Evolutionary conservation across 345 rosid species (phyloP), one percentile per base, ranked within the genome.

Genomic region (Abelmoschus esculentus): DNA sequence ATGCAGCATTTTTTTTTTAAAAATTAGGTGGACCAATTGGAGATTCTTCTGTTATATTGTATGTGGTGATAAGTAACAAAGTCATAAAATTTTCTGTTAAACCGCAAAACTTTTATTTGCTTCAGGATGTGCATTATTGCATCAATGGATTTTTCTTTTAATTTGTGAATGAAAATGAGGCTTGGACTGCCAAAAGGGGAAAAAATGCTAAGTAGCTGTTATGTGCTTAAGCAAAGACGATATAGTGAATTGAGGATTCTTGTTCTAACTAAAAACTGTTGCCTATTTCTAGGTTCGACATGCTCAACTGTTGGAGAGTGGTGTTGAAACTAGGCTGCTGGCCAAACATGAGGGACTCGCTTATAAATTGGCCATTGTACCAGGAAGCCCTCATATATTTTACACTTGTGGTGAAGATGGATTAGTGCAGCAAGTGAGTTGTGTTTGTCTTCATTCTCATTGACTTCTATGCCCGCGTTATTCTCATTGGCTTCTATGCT

Each of bases 401-500:
- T 95, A 90, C 78, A 83, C 93, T 7, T 91, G 97, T 61, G 97
- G 89, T 57, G 96, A 90, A 86, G 99, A 95, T 84, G 99, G 96
- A 66, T 57, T 87, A 75, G 97, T 95, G 72, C 90, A 91, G 67
- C 97, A 82, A 65, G 97, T 95, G 71, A 88, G 97, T 86, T 28
- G 3, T 73, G 53, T 36, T 71, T 67, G 10, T 62, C 67, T 8
- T 17, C n/a, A 34, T 34, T 34, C 36, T 5, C 5, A 34, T 34
- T 4, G 1, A 34, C 47, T 42, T 10, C 12, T 10, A 42, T 10
- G 47, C 1, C 22, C 26, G 46, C 22, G 26, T 44, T 17, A 34
- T 34, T 34, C 36, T 5, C 5, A 34, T 34, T 4, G 1, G 5
- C 47, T 42, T 10, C 12, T 10, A 42, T 10, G 47, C 1, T 42